These are phyloP conservation scores for Recurvomyces mirabilis DNA, from an alignment of 495 filamentous ascomycete species.

Conservation along the genomic window DNA sequence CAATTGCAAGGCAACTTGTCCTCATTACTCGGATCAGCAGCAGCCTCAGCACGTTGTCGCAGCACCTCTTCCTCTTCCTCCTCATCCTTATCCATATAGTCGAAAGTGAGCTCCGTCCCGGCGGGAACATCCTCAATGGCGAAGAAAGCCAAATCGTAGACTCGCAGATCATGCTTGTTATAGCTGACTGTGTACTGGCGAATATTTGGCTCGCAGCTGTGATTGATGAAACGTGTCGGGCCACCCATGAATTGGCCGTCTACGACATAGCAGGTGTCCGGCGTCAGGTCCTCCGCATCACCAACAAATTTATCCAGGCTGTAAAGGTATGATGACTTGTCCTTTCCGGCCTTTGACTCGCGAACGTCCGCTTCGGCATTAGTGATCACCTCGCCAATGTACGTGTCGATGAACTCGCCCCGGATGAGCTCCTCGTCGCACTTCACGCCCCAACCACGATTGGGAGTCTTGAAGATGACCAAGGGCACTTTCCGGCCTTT, in stretches of 20 bases:
- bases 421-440: conserved; percentile 54
- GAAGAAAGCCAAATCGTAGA: conserved; percentile 87
- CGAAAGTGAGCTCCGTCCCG: conserved; percentile 72
- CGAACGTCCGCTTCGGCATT: conserved; percentile 54
- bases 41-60: conserved; percentile 23
- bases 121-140: conserved; percentile 56
- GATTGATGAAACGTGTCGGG: conserved; percentile 53
- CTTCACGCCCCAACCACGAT: conserved; percentile 74
- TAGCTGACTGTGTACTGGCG: conserved; percentile 72
- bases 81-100: conserved; percentile 53
- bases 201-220: conserved; percentile 62
- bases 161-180: conserved; percentile 57
- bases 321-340: conserved; percentile 67
- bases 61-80: conserved; percentile 37
- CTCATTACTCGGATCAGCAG: conserved; percentile 37
- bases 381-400: conserved; percentile 81
- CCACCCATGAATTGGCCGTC: conserved; percentile 51
- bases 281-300: conserved; percentile 28
- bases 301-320: conserved; percentile 63
- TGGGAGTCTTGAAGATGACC: conserved; percentile 68
- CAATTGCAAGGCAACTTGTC: conserved; percentile 53
- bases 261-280: conserved; percentile 39
- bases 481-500: conserved; percentile 61
- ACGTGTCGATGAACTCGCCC: conserved; percentile 82
- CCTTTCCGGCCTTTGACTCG: conserved; percentile 38